Base-by-base conservation (phyloP, 129 eudicot genomes). In the Lactuca saligna region DNA sequence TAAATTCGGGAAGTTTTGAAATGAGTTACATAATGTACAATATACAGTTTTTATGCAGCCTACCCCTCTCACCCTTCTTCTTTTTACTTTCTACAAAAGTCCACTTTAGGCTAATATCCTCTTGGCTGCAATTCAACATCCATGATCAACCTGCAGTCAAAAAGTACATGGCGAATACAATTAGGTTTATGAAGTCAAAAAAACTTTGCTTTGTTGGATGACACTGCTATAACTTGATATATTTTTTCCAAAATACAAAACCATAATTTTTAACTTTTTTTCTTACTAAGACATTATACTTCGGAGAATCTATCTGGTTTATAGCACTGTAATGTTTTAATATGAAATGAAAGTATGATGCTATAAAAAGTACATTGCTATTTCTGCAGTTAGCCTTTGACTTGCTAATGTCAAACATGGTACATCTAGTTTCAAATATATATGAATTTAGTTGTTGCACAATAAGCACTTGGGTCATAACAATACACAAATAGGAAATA, bases 21-120 rank as follows among this genome's bases (percentile, higher is more conserved):
- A 60, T 34, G 76, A 61, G 32, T 57, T 66, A 57, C 79, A 75
- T 34, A 75, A 68, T 76, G 71, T 72, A 80, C 77, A 75, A 63
- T 69, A 57, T 65, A 73, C 65, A 59, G 55, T 76, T 65, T 79
- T 65, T 63, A 68, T 51, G 75, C 42, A 37, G 42, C 69, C 63
- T 14, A 4, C 66, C 66, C 12, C 29, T 31, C 46, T 74, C 70
- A 61, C 66, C 12, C 29, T 31, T 37, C 70, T 66, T 62, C 41
- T 20, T 63, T 69, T 33, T 48, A 59, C 33, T 44, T 68, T 69
- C 70, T 56, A 51, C 46, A 31, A 39, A 31, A 75, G 56, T 75
- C 58, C 51, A 78, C 71, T 25, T 39, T 13, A 8, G 8, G 38
- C 48, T 60, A 48, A 42, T 42, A 42, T 42, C 38, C 70, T 65